Evolutionary conservation across 805 yeast species (phyloP), one percentile per base, ranked within the genome.

Genomic region (Metschnikowia baotianmanensis): DNA sequence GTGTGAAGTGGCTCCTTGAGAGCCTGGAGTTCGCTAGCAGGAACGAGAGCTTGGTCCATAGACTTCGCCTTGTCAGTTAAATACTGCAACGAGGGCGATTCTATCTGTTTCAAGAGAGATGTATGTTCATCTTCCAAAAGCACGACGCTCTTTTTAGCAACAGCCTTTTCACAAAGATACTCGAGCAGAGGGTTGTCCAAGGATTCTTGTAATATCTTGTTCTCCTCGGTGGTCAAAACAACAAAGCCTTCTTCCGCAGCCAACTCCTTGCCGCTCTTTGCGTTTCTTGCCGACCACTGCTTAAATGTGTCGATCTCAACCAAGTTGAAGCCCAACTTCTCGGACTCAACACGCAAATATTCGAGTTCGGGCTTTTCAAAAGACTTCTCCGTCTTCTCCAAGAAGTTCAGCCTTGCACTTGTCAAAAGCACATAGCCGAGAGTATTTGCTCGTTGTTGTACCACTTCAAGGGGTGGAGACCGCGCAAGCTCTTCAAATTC

Each of bases 391-490:
- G 31, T 33, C 4, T 22, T 12, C 12, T 37, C 42, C 31, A 46
- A 36, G 4, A 36, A 34, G 9, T 19, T 13, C 5, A 28, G 27
- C 22, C 41, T 34, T 10, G 36, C 40, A 6, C 34, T 29, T 5
- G 56, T 42, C 5, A 60, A 29, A 6, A 59, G 47, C 15, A 52
- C 52, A 15, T 57, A 45, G 5, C 66, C 64, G 38, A 50, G 57
- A 7, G 34, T 40, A 8, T 40, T 23, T 4, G 72, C 63, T 30
- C 46, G 49, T 23, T 57, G 39, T 8, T 43, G 47, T 6, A 57
- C 47, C 31, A 49, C 51, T n/a, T 57, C 63, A 3, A 16, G 32
- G 31, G 21, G 47, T 5, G 63, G 62, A 10, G 33, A 28, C 3
- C 24, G 28, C 4, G 18, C 31, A 3, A 40, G 34, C 13, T 36